Base-by-base conservation (phyloP, 2,329 filamentous ascomycete species). In the Scedosporium boydii region DNA sequence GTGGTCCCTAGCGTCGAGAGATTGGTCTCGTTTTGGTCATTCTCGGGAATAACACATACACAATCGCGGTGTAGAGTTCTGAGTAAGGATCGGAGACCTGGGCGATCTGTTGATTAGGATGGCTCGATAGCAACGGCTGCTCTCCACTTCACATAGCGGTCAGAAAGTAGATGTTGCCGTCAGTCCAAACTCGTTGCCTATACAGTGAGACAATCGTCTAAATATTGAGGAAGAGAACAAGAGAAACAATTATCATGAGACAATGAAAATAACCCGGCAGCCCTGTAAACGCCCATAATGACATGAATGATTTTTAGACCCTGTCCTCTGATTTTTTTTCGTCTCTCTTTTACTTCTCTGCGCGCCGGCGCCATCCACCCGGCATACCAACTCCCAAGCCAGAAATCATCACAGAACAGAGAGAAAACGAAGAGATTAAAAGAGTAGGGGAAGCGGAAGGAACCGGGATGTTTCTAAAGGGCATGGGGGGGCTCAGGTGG, bases 281-380 rank as follows among this genome's bases (percentile, higher is more conserved):
- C 60, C 60, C 41, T 57, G 51, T 62, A 56, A 62, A 62, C 60
- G 60, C 60, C 60, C 60, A 62, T 53, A 53, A 62, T 62, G 60
- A 62, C 60, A 57, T 62, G 60, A 62, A 41, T 57, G 26, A 57
- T 42, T 27, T 41, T 29, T 46, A 34, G 23, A 56, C 48, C 60
- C 60, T 57, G 26, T 41, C 60, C 60, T 38, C 29, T n/a, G 56
- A 38, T 10, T 2, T 51, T 42, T 29, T 21, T 57, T 55, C 23
- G 14, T 38, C 12, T 58, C 29, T 29, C 34, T 27, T 6, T 27
- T 18, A 14, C 7, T 61, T 29, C 38, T n/a, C n/a, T 18, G n/a
- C n/a, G 4, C 23, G n/a, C 26, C 6, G n/a, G 16, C 29, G 10
- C 27, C 12, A 41, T 58, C 56, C 10, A 7, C 56, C 23, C 16